Evolutionary conservation across 1,284 basidiomycete genomes (phyloP).

Genomic region (Thecaphora thlaspeos): DNA sequence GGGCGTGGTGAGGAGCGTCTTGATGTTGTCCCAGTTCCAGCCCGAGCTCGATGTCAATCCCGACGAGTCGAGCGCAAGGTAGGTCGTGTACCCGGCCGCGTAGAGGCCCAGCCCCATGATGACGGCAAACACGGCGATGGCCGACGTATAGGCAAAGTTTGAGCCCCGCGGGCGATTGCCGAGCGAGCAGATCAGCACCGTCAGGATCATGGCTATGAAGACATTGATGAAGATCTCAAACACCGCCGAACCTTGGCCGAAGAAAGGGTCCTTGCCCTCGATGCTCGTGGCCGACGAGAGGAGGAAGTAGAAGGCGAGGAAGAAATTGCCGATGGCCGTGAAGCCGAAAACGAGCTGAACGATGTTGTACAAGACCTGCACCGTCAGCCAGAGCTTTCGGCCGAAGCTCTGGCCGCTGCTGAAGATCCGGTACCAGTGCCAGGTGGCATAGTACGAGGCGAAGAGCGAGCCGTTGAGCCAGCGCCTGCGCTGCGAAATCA

Average conservation of each 20-base stretch:
- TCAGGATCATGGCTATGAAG: conserved; percentile 55
- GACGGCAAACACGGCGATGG: conserved; percentile 50
- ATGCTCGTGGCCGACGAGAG: conserved; percentile 35
- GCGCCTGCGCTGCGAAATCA: conserved; percentile 52
- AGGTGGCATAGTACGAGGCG: conserved; percentile 46
- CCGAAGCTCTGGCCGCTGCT: conserved; percentile 44
- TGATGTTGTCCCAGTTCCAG: conserved; percentile 18
- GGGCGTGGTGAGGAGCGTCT: conserved; percentile 31
- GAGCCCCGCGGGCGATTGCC: conserved; percentile 55
- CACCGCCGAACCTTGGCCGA: conserved; percentile 40
- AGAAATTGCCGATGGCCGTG: conserved; percentile 49
- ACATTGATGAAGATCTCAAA: conserved; percentile 48
- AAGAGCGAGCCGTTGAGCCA: conserved; percentile 56
- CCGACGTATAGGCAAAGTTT: conserved; percentile 45
- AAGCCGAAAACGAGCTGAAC: conserved; percentile 51
- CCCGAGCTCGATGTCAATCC: conserved; percentile 15
- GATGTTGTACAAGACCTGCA: conserved; percentile 54
- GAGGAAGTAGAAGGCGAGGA: conserved; percentile 48
- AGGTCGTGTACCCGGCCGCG: conserved; percentile 47
- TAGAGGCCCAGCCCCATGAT: conserved; percentile 45
- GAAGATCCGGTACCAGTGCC: conserved; percentile 53
- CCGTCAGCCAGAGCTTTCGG: conserved; percentile 46
- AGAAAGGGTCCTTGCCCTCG: conserved; percentile 23
- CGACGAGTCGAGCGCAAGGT: conserved; percentile 34
- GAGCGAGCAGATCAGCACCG: conserved; percentile 52